Evolutionary conservation across 345 rosid species (phyloP).

Genomic region (Salix exigua): DNA sequence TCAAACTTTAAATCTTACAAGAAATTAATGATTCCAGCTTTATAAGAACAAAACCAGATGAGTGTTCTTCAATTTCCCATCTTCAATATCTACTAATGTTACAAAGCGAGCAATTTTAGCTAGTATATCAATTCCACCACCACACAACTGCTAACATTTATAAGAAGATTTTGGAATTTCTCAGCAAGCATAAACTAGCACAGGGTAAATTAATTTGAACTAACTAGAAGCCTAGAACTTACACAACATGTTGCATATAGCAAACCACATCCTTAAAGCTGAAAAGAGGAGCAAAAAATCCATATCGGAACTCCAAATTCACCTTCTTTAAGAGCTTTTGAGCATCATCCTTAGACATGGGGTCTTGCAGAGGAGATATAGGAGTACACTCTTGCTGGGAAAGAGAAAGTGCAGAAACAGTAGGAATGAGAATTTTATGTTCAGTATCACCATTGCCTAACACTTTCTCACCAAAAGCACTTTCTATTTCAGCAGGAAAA

Average conservation of each 20-base stretch:
- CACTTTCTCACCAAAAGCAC: slow-evolving; percentile 77
- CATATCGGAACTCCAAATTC: background rate
- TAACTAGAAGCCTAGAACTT: background rate
- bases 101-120: background rate
- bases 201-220: background rate
- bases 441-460: slow-evolving; percentile 61
- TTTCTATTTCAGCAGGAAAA: slow-evolving; percentile 72
- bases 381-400: slow-evolving; percentile 57
- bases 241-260: background rate
- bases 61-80: background rate
- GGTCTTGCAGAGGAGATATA: slow-evolving; percentile 57
- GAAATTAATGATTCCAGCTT: background rate
- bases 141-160: background rate
- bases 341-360: slow-evolving; percentile 62
- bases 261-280: background rate
- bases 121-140: background rate
- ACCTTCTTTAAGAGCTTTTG: slow-evolving; percentile 68
- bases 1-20: background rate
- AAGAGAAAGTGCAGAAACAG: slow-evolving; percentile 66
- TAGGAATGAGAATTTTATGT: slow-evolving; percentile 85
- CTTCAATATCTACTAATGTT: background rate
- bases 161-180: background rate
- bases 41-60: background rate
- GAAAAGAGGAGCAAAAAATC: background rate
- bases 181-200: background rate